Percentiles rank a stretch among this genome's conserved stretches.
Evolutionary conservation across 306 rosid genomes (phyloP).

Genomic region (Canavalia ensiformis): DNA sequence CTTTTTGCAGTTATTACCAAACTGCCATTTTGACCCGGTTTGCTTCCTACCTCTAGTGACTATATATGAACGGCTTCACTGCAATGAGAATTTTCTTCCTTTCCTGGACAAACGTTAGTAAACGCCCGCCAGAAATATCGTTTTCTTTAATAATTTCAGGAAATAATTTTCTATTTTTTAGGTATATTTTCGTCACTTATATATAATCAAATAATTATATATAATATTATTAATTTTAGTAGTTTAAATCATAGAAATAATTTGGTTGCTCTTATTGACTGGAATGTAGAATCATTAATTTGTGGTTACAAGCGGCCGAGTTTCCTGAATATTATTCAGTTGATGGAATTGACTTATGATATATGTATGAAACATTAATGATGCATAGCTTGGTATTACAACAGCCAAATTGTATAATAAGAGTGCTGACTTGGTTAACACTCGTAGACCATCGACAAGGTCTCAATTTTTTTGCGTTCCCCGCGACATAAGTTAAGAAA

Average conservation of each 20-base stretch:
- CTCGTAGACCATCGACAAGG: too few species aligned
- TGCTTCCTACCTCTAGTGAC: not conserved
- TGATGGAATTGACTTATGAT: not conserved
- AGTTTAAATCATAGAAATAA: too few species aligned
- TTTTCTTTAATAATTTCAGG: too few species aligned
- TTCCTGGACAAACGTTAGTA: not conserved
- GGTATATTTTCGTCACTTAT: too few species aligned
- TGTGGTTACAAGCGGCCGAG: not conserved
- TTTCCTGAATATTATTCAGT: not conserved
- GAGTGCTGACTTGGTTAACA: not conserved
- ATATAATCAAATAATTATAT: too few species aligned
- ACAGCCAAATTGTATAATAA: not conserved
- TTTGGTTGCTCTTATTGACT: not conserved
- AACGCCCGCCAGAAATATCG: too few species aligned
- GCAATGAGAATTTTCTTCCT: not conserved
- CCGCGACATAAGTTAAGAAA: too few species aligned
- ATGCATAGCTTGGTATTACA: not conserved
- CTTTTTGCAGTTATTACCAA: slow-evolving; percentile 40
- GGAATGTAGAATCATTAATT: slow-evolving; percentile 2
- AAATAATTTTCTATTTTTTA: too few species aligned
- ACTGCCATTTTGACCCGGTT: slow-evolving; percentile 35
- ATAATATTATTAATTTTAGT: too few species aligned
- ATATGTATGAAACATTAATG: not conserved
- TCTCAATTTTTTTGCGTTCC: too few species aligned
- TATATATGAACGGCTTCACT: not conserved